These are phyloP conservation scores for Venturia asperata DNA, from an alignment of 2,329 filamentous ascomycete species.

Conservation along the genomic window DNA sequence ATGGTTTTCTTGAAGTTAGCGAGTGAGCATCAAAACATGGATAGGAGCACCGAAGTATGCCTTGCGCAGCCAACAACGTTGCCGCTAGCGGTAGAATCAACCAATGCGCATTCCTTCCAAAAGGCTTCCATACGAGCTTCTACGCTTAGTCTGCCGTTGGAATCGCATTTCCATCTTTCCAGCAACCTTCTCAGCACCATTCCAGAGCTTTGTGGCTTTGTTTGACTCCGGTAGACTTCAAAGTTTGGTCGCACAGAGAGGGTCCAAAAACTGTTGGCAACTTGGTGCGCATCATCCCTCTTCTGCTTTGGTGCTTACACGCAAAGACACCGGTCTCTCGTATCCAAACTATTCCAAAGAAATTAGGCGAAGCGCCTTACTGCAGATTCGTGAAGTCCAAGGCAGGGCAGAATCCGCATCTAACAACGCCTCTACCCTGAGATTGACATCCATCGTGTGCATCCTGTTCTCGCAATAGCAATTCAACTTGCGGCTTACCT, in stretches of 20 bases:
- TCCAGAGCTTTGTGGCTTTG: neutral
- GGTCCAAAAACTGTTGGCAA: neutral
- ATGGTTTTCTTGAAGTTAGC: neutral
- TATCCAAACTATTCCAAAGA: neutral
- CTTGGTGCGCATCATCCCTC: neutral
- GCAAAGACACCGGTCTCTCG: neutral
- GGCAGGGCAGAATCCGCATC: neutral
- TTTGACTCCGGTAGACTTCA: neutral
- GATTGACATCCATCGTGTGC: neutral
- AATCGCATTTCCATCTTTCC: neutral
- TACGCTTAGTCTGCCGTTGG: conserved; percentile 4
- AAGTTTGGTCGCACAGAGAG: neutral
- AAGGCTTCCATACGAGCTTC: neutral
- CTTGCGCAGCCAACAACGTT: neutral
- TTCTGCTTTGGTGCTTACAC: conserved; percentile 3
- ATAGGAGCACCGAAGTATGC: conserved; percentile 1
- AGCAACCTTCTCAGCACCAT: neutral
- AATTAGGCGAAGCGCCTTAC: neutral
- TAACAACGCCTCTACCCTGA: neutral
- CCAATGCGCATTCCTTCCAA: neutral
- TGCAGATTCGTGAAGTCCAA: neutral
- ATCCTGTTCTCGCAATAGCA: neutral
- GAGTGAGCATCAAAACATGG: neutral
- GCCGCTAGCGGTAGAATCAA: neutral
- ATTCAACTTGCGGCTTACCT: neutral